These are phyloP conservation scores for Hyaloperonospora arabidopsidis DNA, from an alignment of 352 stramenopile species.

Conservation along the genomic window DNA sequence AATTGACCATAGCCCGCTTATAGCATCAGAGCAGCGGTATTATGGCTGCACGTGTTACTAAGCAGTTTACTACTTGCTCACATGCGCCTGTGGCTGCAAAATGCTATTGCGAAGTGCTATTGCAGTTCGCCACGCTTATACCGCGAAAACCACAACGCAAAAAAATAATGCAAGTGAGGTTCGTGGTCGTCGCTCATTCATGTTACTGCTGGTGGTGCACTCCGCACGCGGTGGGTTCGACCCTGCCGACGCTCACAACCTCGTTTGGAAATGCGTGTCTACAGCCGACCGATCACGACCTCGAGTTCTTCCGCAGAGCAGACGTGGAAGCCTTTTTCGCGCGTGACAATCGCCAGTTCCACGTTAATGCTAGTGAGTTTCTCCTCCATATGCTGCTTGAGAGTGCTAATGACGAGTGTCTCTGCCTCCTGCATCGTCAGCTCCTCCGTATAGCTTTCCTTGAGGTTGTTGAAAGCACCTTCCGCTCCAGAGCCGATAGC, in stretches of 20 bases:
- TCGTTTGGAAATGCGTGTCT: slow-evolving; percentile 21
- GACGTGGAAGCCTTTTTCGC: slow-evolving; percentile 94
- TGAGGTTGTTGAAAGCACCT: slow-evolving; percentile 95
- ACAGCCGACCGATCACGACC: slow-evolving; percentile 82
- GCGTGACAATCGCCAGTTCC: slow-evolving; percentile 94
- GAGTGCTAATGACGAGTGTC: slow-evolving; percentile 90
- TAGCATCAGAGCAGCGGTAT: neutral
- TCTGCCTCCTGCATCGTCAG: slow-evolving; percentile 96
- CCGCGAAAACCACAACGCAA: too few relatives aligned
- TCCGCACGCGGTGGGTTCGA: slow-evolving; percentile 1
- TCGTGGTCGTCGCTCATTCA: slow-evolving; percentile 15
- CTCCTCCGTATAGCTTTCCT: slow-evolving; percentile 95
- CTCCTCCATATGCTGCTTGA: slow-evolving; percentile 99
- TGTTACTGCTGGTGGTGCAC: slow-evolving; percentile 11
- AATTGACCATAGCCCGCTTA: too few relatives aligned
- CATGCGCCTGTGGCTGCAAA: too few relatives aligned
- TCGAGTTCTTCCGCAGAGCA: slow-evolving; percentile 90
- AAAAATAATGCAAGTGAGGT: slow-evolving; percentile 20
- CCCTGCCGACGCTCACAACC: slow-evolving; percentile 3
- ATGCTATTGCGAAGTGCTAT: too few relatives aligned
- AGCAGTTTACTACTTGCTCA: too few relatives aligned
- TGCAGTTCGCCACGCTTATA: too few relatives aligned
- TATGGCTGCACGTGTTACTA: neutral
- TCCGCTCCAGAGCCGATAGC: slow-evolving; percentile 97
- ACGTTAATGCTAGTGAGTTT: slow-evolving; percentile 98